A percentile compares a stretch with the other conserved stretches of the same genome.
Conservation (phyloP, 441 rosid species). For the Theobroma grandiflorum region DNA sequence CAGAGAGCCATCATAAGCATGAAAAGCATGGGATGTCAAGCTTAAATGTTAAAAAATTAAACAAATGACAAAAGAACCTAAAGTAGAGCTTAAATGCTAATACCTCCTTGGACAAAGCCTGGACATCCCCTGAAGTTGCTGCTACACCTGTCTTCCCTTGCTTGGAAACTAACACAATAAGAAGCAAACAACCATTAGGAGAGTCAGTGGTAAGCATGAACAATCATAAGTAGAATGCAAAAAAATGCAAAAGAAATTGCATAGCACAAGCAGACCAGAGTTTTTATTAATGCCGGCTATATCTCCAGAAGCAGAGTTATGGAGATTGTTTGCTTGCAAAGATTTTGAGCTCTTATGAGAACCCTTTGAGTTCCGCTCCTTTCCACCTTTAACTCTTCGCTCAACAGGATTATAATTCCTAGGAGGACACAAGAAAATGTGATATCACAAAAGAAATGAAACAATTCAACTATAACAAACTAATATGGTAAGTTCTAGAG, state of each 20-base stretch:
- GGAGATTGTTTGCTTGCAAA: constrained; percentile 72
- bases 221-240: neutral
- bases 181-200: constrained; percentile 27
- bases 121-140: constrained; percentile 57
- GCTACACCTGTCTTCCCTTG: constrained; percentile 47
- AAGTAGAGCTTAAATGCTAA: constrained; percentile 2
- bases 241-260: neutral
- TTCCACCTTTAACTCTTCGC: constrained; percentile 84
- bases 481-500: neutral
- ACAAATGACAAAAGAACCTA: constrained; percentile 5
- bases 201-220: neutral
- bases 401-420: constrained; percentile 98
- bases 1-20: constrained; percentile 8
- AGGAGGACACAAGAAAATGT: constrained; percentile 21
- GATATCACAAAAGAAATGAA: neutral
- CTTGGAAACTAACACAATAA: constrained; percentile 59
- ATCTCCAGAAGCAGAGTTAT: constrained; percentile 53
- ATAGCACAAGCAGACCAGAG: constrained; percentile 42
- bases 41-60: neutral
- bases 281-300: constrained; percentile 38
- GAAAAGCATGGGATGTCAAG: constrained; percentile 13
- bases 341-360: constrained; percentile 75
- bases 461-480: neutral
- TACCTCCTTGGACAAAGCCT: constrained; percentile 86
- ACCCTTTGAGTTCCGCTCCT: constrained; percentile 66